Evolutionary conservation across 352 stramenopile species (phyloP).

Genomic region (Pythium volutum): DNA sequence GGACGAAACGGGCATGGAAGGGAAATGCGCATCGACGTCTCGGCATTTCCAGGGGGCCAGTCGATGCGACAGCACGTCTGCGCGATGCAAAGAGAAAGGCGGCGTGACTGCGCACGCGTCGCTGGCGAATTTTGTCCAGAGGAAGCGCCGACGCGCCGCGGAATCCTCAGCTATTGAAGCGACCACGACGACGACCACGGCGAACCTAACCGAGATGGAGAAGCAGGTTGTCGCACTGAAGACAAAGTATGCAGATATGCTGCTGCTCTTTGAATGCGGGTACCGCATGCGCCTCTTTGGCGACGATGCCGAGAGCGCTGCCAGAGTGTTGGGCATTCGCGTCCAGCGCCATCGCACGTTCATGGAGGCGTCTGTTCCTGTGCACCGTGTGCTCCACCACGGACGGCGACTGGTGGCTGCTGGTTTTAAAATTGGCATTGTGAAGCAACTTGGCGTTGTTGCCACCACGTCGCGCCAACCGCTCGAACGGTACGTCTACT

Average conservation of each 20-base stretch:
- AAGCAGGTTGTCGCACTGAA: constrained; percentile 65
- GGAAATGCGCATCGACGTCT: neutral
- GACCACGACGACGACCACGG: neutral
- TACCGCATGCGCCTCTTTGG: constrained; percentile 82
- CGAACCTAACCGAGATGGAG: constrained; percentile 61
- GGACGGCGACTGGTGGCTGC: constrained; percentile 38
- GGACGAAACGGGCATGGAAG: neutral
- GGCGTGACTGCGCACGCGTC: neutral
- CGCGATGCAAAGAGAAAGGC: neutral
- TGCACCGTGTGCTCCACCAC: constrained; percentile 40
- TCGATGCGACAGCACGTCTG: too few relatives aligned
- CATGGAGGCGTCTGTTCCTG: constrained; percentile 48
- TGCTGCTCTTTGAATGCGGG: constrained; percentile 78
- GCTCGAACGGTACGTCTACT: constrained; percentile 35
- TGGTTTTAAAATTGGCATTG: constrained; percentile 63
- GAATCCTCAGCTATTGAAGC: too few relatives aligned
- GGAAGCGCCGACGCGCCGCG: neutral
- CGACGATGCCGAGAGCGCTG: constrained; percentile 55
- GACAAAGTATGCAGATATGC: constrained; percentile 32
- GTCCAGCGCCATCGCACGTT: constrained; percentile 36
- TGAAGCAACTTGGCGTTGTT: constrained; percentile 63
- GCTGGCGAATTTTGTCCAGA: neutral
- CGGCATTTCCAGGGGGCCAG: neutral
- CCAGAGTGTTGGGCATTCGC: constrained; percentile 35
- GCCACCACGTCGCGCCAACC: constrained; percentile 26